Evolutionary conservation across 169 alveolate species (phyloP).

Genomic region (Besnoitia besnoiti): DNA sequence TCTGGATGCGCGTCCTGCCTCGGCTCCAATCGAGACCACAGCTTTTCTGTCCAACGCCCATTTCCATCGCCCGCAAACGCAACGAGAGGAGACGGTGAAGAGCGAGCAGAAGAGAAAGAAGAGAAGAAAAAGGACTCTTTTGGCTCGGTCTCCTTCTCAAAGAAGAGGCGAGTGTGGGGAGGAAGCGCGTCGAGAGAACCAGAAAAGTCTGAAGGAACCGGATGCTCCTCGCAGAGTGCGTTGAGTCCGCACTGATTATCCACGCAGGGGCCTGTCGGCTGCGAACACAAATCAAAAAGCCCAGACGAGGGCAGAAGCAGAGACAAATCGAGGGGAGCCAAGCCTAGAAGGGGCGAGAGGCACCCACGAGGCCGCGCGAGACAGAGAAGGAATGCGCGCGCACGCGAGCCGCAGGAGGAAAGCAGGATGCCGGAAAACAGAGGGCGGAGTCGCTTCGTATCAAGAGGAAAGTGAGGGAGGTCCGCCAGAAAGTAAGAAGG

Average conservation of each 20-base stretch:
- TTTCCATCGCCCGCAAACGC: no score
- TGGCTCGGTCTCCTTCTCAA: background rate
- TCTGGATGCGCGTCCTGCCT: no score
- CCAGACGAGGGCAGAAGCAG: background rate
- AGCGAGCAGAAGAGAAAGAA: background rate
- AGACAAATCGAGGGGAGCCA: background rate
- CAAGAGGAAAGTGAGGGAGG: background rate
- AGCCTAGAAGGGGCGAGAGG: background rate
- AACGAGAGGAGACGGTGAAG: background rate
- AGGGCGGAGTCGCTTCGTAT: background rate
- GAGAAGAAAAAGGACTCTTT: background rate
- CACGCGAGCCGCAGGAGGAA: no score
- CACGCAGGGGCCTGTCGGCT: slow-evolving; percentile 68
- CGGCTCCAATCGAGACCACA: no score
- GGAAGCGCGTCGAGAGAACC: background rate
- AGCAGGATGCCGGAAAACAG: background rate
- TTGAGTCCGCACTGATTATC: slow-evolving; percentile 45
- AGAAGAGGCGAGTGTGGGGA: background rate
- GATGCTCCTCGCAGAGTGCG: slow-evolving; percentile 54
- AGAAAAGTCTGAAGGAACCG: background rate
- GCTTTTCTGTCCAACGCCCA: no score
- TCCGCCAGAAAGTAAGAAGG: background rate
- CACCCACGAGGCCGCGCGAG: background rate
- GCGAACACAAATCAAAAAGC: background rate
- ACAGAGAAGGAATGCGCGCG: background rate